Conservation (phyloP, 2,329 filamentous ascomycete genomes). For the Zymoseptoria passerinii region DNA sequence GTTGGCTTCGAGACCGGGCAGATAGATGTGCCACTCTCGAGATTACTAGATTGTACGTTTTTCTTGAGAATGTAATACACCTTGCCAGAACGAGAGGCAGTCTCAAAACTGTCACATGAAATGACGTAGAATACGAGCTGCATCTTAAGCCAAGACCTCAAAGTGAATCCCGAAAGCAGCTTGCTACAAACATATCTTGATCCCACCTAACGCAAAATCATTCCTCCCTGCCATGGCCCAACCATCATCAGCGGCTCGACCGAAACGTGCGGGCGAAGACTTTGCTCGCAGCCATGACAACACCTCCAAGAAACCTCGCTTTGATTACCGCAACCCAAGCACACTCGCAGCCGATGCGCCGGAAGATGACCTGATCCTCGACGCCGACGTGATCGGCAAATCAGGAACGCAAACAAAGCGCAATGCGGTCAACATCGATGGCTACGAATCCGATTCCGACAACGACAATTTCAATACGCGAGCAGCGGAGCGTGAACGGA, state of each 20-base stretch:
- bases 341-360: constrained; percentile 75
- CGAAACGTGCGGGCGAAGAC: constrained; percentile 74
- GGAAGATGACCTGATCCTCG: constrained; percentile 67
- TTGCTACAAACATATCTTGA: not conserved
- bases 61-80: not conserved
- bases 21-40: not conserved
- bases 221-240: not conserved
- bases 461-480: constrained; percentile 81
- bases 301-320: constrained; percentile 72
- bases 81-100: not conserved
- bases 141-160: not conserved
- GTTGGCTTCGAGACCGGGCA: not conserved
- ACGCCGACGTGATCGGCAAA: constrained; percentile 84
- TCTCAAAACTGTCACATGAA: not conserved
- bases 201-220: too few relatives aligned
- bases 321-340: constrained; percentile 91
- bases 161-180: not conserved
- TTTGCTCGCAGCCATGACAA: constrained; percentile 68
- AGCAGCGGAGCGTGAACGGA: constrained; percentile 37
- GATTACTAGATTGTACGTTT: not conserved
- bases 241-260: constrained; percentile 49
- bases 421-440: constrained; percentile 90
- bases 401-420: constrained; percentile 69
- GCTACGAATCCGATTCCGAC: constrained; percentile 88
- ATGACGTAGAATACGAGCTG: not conserved